These are phyloP conservation scores for Yarrowia osloensis DNA, from an alignment of 805 yeast species.

Conservation along the genomic window DNA sequence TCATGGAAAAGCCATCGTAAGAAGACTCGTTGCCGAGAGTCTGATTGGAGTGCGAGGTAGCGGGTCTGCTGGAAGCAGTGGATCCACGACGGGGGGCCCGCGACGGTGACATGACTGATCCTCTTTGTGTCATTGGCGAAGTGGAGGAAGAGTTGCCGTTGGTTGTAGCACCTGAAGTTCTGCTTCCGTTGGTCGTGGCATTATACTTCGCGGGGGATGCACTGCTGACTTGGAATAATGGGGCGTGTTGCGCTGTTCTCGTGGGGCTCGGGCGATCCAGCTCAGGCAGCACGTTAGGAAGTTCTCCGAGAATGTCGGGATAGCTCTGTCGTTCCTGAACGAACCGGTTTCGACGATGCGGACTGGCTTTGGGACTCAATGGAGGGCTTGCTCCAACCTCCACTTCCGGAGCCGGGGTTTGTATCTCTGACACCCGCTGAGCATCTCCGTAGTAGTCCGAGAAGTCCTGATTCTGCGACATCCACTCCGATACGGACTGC, in stretches of 20 bases:
- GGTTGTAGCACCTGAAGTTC: neutral
- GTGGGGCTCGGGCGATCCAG: neutral
- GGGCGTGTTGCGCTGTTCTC: neutral
- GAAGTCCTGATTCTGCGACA: neutral
- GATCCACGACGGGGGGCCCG: neutral
- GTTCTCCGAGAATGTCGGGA: conserved; percentile 10
- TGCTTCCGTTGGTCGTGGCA: neutral
- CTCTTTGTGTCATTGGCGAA: neutral
- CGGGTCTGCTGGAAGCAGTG: neutral
- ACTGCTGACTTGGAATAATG: neutral
- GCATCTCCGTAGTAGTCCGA: neutral
- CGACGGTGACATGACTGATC: neutral
- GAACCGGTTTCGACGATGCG: neutral
- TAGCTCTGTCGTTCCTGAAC: neutral
- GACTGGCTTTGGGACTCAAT: neutral
- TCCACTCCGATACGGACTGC: neutral
- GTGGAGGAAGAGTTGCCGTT: neutral
- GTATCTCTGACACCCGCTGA: neutral
- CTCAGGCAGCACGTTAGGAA: conserved; percentile 3
- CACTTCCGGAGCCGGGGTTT: neutral
- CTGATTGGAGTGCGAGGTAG: neutral
- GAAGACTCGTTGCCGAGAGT: neutral
- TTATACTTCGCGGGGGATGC: neutral
- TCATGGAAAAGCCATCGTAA: neutral
- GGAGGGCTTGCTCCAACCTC: neutral